These are phyloP conservation scores for Dothistroma pini DNA, from an alignment of 2,329 filamentous ascomycete species.

Conservation along the genomic window DNA sequence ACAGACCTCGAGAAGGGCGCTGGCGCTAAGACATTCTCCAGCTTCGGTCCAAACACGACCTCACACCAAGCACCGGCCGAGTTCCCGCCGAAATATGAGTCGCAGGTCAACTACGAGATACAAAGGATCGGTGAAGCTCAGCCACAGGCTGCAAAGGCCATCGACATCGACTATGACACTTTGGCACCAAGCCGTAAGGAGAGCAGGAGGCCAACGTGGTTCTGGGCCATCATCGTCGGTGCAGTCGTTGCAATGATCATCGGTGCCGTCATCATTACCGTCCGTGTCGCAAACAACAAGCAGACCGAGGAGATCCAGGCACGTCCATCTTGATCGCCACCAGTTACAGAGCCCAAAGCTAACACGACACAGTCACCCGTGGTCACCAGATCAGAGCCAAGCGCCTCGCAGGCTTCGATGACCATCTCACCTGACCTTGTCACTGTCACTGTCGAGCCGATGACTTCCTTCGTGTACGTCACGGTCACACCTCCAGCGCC, in stretches of 20 bases:
- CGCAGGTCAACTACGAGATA: constrained; percentile 17
- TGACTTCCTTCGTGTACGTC: not conserved
- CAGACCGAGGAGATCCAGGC: not conserved
- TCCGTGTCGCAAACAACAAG: not conserved
- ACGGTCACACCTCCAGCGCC: not conserved
- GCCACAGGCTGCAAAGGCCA: not conserved
- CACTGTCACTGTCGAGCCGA: not conserved
- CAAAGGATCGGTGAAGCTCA: constrained; percentile 6
- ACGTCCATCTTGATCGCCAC: not conserved
- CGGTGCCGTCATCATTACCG: constrained; percentile 2
- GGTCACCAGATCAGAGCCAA: constrained; percentile 3
- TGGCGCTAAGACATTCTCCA: not conserved
- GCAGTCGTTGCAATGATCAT: not conserved
- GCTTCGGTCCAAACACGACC: not conserved
- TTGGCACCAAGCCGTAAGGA: constrained; percentile 4
- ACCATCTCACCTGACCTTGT: not conserved
- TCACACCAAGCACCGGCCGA: not conserved
- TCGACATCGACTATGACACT: constrained; percentile 3
- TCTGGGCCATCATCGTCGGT: not conserved
- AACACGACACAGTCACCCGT: not conserved
- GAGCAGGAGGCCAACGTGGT: not conserved
- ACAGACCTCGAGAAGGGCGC: constrained; percentile 14
- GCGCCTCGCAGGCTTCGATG: not conserved
- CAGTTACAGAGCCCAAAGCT: not conserved
- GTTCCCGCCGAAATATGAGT: constrained; percentile 16